Evolutionary conservation across 805 yeast genomes (phyloP).

Genomic region (Kuraishia ogatae): DNA sequence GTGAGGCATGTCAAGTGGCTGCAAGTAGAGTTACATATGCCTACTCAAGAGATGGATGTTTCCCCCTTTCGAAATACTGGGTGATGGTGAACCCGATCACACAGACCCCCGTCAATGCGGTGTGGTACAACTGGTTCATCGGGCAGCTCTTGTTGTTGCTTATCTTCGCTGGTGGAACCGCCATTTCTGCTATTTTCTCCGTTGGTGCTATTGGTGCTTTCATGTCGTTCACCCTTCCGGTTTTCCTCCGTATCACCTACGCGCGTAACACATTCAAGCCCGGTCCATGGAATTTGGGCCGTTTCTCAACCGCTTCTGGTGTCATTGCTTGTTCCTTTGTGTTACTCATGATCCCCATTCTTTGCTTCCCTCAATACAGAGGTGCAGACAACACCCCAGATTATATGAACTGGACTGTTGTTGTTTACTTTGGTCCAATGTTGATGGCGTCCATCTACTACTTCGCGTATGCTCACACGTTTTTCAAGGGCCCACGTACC

Average conservation of each 20-base stretch:
- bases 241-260: constrained; percentile 47
- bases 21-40: constrained; percentile 62
- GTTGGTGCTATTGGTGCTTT: constrained; percentile 67
- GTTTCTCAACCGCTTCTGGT: constrained; percentile 39
- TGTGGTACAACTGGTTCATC: constrained; percentile 45
- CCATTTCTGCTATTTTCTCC: constrained; percentile 64
- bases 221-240: constrained; percentile 60
- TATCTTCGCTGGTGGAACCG: constrained; percentile 56
- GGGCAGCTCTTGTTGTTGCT: constrained; percentile 48
- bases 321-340: constrained; percentile 40
- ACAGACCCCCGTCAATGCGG: constrained; percentile 58
- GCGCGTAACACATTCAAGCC: constrained; percentile 42
- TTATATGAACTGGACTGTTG: constrained; percentile 55
- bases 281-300: constrained; percentile 65
- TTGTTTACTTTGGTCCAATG: constrained; percentile 56
- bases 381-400: constrained; percentile 27
- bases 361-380: constrained; percentile 46
- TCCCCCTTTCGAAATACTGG: constrained; percentile 48
- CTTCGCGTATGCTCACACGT: constrained; percentile 42
- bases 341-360: constrained; percentile 46
- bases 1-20: constrained; percentile 53
- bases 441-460: constrained; percentile 41
- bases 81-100: constrained; percentile 40
- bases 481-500: constrained; percentile 55
- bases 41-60: constrained; percentile 59